A percentile compares a stretch with the other conserved stretches of the same genome.
phyloP scores from a whole-genome alignment of 2,329 filamentous ascomycete genomes.

The Berkeleyomyces rouxiae region DNA sequence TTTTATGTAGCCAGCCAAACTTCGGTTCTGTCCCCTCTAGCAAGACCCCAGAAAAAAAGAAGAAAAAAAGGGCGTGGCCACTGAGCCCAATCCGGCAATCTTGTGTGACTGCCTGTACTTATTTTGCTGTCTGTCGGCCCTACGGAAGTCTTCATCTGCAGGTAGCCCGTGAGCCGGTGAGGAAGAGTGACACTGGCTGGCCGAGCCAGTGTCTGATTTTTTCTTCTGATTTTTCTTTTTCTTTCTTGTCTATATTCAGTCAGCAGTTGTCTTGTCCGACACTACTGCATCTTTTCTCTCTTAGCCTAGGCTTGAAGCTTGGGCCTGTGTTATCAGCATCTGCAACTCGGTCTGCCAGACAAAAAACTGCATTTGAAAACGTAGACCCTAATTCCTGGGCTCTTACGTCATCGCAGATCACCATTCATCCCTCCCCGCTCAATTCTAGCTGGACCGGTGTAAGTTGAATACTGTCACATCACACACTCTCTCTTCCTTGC shows the following conservation, averaged over 20 bases:
- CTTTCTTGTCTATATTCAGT: not conserved
- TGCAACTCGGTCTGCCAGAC: not conserved
- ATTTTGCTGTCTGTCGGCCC: not conserved
- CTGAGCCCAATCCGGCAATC: not conserved
- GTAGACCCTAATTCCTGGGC: not conserved
- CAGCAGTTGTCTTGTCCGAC: not conserved
- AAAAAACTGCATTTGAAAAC: not conserved
- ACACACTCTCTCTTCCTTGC: not conserved
- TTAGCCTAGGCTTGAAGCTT: not conserved
- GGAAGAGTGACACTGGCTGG: not conserved
- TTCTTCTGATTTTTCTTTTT: not conserved
- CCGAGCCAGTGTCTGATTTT: not conserved
- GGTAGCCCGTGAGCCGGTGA: not conserved
- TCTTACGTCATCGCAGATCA: not conserved
- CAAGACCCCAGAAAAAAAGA: not conserved
- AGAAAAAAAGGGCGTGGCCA: not conserved
- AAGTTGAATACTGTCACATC: not conserved
- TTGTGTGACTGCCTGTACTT: not conserved
- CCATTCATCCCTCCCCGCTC: not conserved
- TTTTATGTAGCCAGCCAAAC: not conserved
- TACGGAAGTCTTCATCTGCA: slow-evolving; percentile 5
- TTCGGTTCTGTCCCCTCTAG: not conserved
- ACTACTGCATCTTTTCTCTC: not conserved
- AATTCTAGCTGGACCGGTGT: not conserved
- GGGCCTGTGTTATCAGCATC: not conserved